Percentiles rank a stretch among this genome's conserved stretches.
These are phyloP conservation scores for Polysphondylium violaceum DNA, from an alignment of 78 protist species.

Conservation along the genomic window DNA sequence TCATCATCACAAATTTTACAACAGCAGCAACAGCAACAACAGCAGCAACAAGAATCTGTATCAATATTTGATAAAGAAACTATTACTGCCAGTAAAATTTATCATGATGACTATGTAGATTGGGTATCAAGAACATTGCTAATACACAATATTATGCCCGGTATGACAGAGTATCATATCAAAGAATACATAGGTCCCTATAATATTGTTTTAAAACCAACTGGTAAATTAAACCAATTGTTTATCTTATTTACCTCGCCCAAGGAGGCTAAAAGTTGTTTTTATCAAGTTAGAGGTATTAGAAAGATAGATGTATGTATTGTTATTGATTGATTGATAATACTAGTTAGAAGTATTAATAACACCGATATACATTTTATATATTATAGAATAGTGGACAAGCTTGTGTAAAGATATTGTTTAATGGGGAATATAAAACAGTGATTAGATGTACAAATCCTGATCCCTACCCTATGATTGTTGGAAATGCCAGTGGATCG, in stretches of 20 bases:
- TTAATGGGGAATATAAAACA: conserved; percentile 64
- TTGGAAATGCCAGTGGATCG: too few species aligned
- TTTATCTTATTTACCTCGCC: conserved; percentile 29
- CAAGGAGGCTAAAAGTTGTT: conserved; percentile 37
- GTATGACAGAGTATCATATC: conserved; percentile 40
- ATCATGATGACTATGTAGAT: conserved; percentile 38
- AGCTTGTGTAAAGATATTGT: conserved; percentile 56
- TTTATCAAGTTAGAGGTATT: conserved; percentile 52
- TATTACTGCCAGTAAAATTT: too few species aligned
- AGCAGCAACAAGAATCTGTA: too few species aligned
- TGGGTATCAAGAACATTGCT: conserved; percentile 64
- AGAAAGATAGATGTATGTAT: conserved; percentile 75
- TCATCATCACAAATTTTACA: too few species aligned
- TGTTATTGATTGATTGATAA: neutral
- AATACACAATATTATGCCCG: conserved; percentile 67
- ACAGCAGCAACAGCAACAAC: too few species aligned
- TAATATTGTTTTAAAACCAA: neutral
- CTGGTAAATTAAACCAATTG: conserved; percentile 56
- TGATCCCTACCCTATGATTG: conserved; percentile 57
- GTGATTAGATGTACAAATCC: conserved; percentile 73
- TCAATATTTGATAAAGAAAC: too few species aligned
- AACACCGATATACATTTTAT: neutral
- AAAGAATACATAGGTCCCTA: conserved; percentile 12
- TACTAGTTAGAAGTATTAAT: neutral
- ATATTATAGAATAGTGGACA: conserved; percentile 57